Evolutionary conservation across 1,284 basidiomycete genomes (phyloP), one percentile per base, ranked within the genome.

Genomic region (Exobasidium cylindrosporum): DNA sequence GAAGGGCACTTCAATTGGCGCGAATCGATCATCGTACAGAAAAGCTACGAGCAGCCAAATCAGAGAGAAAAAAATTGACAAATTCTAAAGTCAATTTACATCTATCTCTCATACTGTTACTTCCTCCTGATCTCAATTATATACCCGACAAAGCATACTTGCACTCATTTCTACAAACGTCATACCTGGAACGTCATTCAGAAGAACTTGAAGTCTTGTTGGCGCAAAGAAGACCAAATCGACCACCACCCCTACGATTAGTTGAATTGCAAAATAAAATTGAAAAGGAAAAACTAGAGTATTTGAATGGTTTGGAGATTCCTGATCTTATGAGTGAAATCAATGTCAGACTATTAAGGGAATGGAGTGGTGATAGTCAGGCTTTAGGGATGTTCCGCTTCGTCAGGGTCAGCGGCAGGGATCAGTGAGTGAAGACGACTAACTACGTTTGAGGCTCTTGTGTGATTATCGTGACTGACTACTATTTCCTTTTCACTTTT

Each of bases 361-460:
- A 73, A 17, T 79, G 77, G 77, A 59, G 76, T 29, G 77, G 77
- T 4, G 75, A 78, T 56, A 67, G 68, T 10, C 76, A 78, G 58
- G 70, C 69, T 17, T 52, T 78, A 17, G 69, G 68, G 14, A 59
- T 70, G 40, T 79, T 77, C 62, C 67, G 73, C 21, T 73, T 79
- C 63, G 67, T 77, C 13, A 66, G 76, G 17, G 70, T 79, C 55
- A 77, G 71, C 61, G 69, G 58, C 17, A 62, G 63, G 3, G 64
- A 74, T 32, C 68, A 66, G 63, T 71, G 58, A 58, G 69, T 66
- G 7, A 14, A 24, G n/a, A n/a, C n/a, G n/a, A n/a, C n/a, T n/a
- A 44, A 44, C 14, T 44, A 44, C 13, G 14, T 23, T 44, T 50
- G 29, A 23, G 47, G 21, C 10, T 14, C 10, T 10, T 50, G 35